Evolutionary conservation across 2,329 filamentous ascomycete species (phyloP).

Genomic region (Diplocarpon rosae): DNA sequence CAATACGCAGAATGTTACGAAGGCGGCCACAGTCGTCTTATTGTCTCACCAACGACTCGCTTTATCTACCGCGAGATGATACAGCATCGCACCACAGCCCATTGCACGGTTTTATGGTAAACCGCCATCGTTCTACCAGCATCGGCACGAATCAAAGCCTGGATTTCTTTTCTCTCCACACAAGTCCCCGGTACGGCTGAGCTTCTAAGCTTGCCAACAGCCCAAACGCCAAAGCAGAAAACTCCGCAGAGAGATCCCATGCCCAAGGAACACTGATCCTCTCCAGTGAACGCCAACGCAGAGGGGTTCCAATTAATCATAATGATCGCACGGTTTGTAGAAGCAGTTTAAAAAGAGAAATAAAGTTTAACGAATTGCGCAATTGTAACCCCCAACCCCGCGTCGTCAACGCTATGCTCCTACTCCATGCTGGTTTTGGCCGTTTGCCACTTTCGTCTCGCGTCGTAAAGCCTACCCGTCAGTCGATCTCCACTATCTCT

Average conservation of each 20-base stretch:
- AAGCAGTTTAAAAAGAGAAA: neutral
- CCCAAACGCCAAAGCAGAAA: neutral
- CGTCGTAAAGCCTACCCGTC: neutral
- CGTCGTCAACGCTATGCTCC: constrained; percentile 10
- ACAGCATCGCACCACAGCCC: no score
- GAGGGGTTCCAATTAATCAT: neutral
- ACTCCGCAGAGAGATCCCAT: neutral
- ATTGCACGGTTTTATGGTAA: no score
- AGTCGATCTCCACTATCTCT: constrained; percentile 22
- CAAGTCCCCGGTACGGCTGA: no score
- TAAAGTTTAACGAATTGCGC: neutral
- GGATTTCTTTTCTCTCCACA: no score
- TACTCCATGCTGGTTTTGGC: neutral
- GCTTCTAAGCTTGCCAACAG: no score
- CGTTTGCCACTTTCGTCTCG: neutral
- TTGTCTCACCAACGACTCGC: no score
- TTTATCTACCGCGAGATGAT: no score
- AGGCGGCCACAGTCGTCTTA: no score
- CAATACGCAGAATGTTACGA: no score
- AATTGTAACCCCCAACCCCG: constrained; percentile 7
- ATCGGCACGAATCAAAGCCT: no score
- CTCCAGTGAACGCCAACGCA: constrained; percentile 1
- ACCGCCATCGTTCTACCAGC: no score
- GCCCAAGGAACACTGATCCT: constrained; percentile 1
- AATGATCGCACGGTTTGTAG: neutral